Evolutionary conservation across 164 flowering plant species (phyloP).

Genomic region (Santalum album): DNA sequence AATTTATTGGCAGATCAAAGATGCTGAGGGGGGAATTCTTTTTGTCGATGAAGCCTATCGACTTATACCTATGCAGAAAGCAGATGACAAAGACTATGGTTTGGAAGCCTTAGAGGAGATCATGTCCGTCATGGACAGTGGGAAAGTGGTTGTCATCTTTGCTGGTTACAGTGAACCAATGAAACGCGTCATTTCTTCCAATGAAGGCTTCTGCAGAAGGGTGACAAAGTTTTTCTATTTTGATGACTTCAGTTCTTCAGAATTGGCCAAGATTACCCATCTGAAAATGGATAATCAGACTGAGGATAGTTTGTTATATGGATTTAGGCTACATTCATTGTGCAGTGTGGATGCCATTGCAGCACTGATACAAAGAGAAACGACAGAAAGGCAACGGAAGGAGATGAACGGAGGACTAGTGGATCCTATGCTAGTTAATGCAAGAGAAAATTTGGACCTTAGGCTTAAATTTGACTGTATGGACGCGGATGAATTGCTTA

Average conservation of each 20-base stretch:
- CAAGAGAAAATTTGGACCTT: constrained; percentile 79
- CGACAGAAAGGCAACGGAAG: constrained; percentile 65
- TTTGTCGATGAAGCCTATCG: constrained; percentile 98
- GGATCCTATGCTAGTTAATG: constrained; percentile 81
- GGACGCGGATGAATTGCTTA: constrained; percentile 55
- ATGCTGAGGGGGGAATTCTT: constrained; percentile 96
- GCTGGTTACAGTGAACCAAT: constrained; percentile 96
- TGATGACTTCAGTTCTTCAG: constrained; percentile 61
- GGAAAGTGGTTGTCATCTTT: constrained; percentile 85
- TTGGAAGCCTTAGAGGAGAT: constrained; percentile 96
- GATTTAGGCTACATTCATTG: constrained; percentile 66
- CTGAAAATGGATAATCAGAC: constrained; percentile 68
- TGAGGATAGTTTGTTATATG: constrained; percentile 54
- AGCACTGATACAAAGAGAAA: constrained; percentile 46
- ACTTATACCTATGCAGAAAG: constrained; percentile 83
- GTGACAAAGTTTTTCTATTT: constrained; percentile 91
- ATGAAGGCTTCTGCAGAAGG: constrained; percentile 93
- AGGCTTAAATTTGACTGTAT: constrained; percentile 72
- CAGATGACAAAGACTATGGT: constrained; percentile 96
- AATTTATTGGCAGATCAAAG: constrained; percentile 57
- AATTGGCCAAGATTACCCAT: constrained; percentile 67
- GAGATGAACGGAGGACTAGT: constrained; percentile 94
- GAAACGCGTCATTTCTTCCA: constrained; percentile 78
- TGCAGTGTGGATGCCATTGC: constrained; percentile 63
- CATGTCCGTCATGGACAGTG: constrained; percentile 98